Evolutionary conservation across 2,329 filamentous ascomycete species (phyloP), one percentile per base, ranked within the genome.

Genomic region (Fusarium coffeatum): DNA sequence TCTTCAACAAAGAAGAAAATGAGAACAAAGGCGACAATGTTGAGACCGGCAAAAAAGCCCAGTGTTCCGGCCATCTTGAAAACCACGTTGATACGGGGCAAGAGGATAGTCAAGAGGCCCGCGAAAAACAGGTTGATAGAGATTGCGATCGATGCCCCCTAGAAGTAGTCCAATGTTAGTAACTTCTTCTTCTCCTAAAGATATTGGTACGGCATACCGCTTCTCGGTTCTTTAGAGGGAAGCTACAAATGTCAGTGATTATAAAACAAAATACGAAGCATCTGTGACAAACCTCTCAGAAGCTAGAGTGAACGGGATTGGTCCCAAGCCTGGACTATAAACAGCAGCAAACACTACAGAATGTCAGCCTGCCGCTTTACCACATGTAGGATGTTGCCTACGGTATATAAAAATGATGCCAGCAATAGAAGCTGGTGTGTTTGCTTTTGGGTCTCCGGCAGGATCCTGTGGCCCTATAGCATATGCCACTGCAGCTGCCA

Each of bases 251-350:
- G 7, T 59, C 13, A 68, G 49, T 6, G 5, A 12, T 4, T 2
- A 3, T 6, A 1, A 12, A 15, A 15, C 15, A 3, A 3, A 2
- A 7, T 13, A n/a, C 16, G 1, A 1, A 5, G 2, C 4, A 25
- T 10, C 15, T 3, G 5, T 1, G 2, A 20, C 46, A 0, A n/a
- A 65, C 66, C 65, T 69, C 68, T 86, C 85, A 6, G 83, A 83
- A 15, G 84, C 84, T 20, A 86, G 77, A 3, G 83, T 86, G 49
- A 85, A 86, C 1, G 84, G 82, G 13, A 85, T 85, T 0, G 84
- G 84, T 1, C 66, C 84, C 64, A 79, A 47, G 12, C 74, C 75
- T 9, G 83, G 83, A 2, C 81, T 82, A 66, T 84, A 84, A 2
- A 77, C 78, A 1, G 81, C 79, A 2, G 81, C 77, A 54, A 84